A percentile compares a stretch with the other conserved stretches of the same genome.
Evolutionary conservation across 2,329 filamentous ascomycete genomes (phyloP).

Genomic region (Claviceps cyperi): DNA sequence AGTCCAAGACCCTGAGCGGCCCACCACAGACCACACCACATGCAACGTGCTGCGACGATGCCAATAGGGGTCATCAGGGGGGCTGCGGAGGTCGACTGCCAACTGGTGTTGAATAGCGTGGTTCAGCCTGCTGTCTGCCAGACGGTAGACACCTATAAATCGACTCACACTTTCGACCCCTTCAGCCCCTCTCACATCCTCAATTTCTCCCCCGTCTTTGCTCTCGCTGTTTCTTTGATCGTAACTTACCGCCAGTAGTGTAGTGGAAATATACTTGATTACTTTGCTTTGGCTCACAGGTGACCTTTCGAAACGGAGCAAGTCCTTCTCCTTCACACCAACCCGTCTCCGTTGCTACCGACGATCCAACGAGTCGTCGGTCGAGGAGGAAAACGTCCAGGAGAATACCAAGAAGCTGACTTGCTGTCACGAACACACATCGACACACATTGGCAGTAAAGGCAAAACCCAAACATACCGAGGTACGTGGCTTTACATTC

Average conservation of each 20-base stretch:
- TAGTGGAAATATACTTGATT: slow-evolving; percentile 6
- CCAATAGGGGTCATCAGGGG: too few relatives aligned
- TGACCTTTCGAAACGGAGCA: slow-evolving; percentile 1
- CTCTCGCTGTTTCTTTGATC: neutral
- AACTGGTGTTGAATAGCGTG: too few relatives aligned
- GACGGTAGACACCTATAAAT: neutral
- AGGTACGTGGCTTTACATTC: slow-evolving; percentile 1
- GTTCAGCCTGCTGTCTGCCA: too few relatives aligned
- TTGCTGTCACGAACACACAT: neutral
- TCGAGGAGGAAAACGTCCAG: neutral
- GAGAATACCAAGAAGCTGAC: neutral
- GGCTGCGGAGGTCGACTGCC: too few relatives aligned
- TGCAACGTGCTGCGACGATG: too few relatives aligned
- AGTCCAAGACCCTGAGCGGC: too few relatives aligned
- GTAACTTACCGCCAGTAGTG: slow-evolving; percentile 1
- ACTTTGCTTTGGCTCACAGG: slow-evolving; percentile 1
- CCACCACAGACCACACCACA: too few relatives aligned
- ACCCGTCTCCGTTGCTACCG: neutral
- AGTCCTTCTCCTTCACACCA: neutral
- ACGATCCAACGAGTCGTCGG: slow-evolving; percentile 6
- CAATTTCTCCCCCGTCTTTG: neutral
- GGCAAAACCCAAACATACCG: neutral
- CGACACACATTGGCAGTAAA: neutral
- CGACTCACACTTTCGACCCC: neutral
- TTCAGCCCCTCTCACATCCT: too few relatives aligned